These are phyloP conservation scores for Phytophthora sp. DNA, from an alignment of 352 stramenopile genomes.

Conservation along the genomic window DNA sequence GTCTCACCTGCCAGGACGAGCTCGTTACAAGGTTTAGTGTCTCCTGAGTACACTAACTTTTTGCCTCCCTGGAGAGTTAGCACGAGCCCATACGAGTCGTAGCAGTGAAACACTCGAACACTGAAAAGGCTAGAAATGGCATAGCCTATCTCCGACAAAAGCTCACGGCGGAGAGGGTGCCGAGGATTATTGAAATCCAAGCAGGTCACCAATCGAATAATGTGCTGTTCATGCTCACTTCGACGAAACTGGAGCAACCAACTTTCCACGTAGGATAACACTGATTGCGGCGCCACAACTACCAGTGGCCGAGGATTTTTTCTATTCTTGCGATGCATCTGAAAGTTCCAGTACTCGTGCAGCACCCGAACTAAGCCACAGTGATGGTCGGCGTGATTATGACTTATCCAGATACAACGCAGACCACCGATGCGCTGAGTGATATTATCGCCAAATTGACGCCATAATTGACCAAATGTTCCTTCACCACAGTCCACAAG, in stretches of 20 bases:
- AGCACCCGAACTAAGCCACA: slow-evolving; percentile 94
- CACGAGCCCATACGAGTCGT: slow-evolving; percentile 80
- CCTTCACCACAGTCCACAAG: slow-evolving; percentile 96
- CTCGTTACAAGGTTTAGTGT: slow-evolving; percentile 91
- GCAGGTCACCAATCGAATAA: slow-evolving; percentile 55
- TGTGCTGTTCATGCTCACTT: background rate
- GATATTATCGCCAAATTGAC: slow-evolving; percentile 53
- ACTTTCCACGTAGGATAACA: slow-evolving; percentile 60
- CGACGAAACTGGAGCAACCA: slow-evolving; percentile 42
- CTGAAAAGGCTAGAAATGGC: slow-evolving; percentile 49
- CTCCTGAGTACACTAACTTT: slow-evolving; percentile 92
- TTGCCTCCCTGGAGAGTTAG: slow-evolving; percentile 49
- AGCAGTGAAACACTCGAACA: slow-evolving; percentile 83
- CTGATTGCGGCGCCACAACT: slow-evolving; percentile 57
- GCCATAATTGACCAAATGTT: slow-evolving; percentile 91
- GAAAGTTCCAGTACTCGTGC: slow-evolving; percentile 52
- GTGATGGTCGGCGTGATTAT: slow-evolving; percentile 98
- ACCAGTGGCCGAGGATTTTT: slow-evolving; percentile 22
- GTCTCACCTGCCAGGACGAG: slow-evolving; percentile 50
- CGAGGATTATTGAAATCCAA: slow-evolving; percentile 55
- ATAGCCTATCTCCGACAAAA: slow-evolving; percentile 41
- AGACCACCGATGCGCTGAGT: slow-evolving; percentile 57
- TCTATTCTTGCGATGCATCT: slow-evolving; percentile 3
- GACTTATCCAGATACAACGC: slow-evolving; percentile 96
- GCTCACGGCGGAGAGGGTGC: slow-evolving; percentile 23